A percentile compares a stretch with the other conserved stretches of the same genome.
These are phyloP conservation scores for Talaromyces sp. DNA, from an alignment of 2,329 filamentous ascomycete genomes.

Conservation along the genomic window DNA sequence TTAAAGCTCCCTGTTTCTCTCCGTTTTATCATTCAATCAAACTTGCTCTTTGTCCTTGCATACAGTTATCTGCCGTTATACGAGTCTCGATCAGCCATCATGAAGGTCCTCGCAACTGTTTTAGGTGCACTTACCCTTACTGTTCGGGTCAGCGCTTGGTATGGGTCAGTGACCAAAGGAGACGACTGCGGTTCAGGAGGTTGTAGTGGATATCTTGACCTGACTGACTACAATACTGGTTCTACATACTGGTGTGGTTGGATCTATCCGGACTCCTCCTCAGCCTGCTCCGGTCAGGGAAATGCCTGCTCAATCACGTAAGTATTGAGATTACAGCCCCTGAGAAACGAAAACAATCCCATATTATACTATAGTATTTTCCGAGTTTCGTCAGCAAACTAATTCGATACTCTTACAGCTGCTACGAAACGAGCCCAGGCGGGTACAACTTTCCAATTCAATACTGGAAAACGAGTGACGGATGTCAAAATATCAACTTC, in stretches of 20 bases:
- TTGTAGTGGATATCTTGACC: background rate
- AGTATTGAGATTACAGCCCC: background rate
- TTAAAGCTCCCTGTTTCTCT: background rate
- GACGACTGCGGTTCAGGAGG: background rate
- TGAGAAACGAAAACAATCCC: background rate
- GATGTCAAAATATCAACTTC: background rate
- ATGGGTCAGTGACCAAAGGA: background rate
- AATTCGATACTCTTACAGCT: background rate
- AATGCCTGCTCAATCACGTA: background rate
- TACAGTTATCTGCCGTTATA: background rate
- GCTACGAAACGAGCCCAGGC: background rate
- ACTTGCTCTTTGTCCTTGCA: background rate
- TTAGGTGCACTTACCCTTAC: background rate
- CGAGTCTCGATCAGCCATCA: background rate
- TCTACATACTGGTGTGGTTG: background rate
- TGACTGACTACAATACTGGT: background rate
- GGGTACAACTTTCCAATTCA: background rate
- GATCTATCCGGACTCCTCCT: background rate
- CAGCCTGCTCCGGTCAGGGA: background rate
- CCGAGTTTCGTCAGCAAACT: background rate
- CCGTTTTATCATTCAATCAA: background rate
- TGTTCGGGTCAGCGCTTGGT: background rate
- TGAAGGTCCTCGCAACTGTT: background rate
- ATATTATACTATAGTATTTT: background rate
- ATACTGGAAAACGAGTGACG: background rate